Conservation (phyloP, 2,329 filamentous ascomycete genomes). For the Volutella citrinella region DNA sequence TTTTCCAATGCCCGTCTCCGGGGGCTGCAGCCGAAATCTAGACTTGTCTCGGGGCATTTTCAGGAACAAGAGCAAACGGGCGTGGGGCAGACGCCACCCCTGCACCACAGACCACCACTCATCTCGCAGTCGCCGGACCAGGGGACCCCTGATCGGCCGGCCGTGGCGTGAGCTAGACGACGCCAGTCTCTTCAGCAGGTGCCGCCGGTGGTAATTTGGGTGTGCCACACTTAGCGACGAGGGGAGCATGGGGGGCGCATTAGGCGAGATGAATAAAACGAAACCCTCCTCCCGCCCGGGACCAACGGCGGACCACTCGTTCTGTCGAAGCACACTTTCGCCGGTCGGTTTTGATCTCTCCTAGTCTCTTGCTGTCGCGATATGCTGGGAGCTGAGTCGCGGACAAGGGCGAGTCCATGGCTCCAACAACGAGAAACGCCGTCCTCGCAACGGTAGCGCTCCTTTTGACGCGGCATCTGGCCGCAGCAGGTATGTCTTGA, state of each 20-base stretch:
- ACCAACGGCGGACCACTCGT: no score
- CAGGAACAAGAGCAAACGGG: no score
- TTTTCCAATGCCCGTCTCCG: no score
- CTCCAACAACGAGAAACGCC: slow-evolving; percentile 21
- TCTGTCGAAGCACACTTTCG: no score
- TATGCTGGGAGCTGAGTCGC: slow-evolving; percentile 14
- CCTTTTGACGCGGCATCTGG: slow-evolving; percentile 18
- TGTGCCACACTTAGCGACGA: no score
- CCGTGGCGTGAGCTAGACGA: slow-evolving; percentile 22
- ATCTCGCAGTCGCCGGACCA: slow-evolving; percentile 9
- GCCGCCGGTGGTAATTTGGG: slow-evolving; percentile 12
- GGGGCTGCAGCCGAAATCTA: no score
- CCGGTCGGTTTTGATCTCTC: slow-evolving; percentile 4
- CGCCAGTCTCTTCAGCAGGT: slow-evolving; percentile 11
- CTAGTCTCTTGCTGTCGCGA: no score
- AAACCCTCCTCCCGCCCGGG: slow-evolving; percentile 2
- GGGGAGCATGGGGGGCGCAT: slow-evolving; percentile 8
- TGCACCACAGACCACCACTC: no score
- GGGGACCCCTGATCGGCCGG: slow-evolving; percentile 15
- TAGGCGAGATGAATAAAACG: slow-evolving; percentile 26
- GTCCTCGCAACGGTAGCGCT: slow-evolving; percentile 22
- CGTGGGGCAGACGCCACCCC: no score
- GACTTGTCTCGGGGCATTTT: no score
- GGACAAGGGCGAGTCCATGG: slow-evolving; percentile 19
- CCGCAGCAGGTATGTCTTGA: slow-evolving; percentile 18